Percentiles rank a stretch among this genome's conserved stretches.
Evolutionary conservation across 2,329 filamentous ascomycete species (phyloP).

Genomic region (Fusarium praegraminearum): DNA sequence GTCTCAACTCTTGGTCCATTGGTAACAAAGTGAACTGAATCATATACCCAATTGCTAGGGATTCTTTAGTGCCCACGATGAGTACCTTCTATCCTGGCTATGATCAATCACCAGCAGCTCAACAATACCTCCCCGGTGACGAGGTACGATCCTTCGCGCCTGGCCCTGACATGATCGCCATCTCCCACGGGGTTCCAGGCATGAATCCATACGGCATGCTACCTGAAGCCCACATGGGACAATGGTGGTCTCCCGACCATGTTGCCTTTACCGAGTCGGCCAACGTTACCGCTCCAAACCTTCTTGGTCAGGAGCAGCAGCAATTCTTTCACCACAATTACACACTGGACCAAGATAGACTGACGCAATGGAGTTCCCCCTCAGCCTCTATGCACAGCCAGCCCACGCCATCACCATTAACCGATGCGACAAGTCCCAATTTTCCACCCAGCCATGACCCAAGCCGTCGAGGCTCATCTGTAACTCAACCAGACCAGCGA

Average conservation of each 20-base stretch:
- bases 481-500: neutral
- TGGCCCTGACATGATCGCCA: neutral
- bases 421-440: neutral
- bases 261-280: neutral
- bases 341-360: rapidly evolving
- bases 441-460: neutral
- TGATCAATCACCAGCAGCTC: rapidly evolving
- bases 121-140: neutral
- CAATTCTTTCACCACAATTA: neutral
- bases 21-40: neutral
- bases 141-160: neutral
- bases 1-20: neutral
- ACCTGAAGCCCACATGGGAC: neutral
- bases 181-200: neutral
- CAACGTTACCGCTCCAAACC: rapidly evolving
- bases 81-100: neutral
- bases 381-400: neutral
- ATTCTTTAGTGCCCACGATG: neutral
- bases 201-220: neutral
- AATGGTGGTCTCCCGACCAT: neutral
- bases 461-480: neutral
- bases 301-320: neutral
- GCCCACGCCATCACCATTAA: neutral
- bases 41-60: neutral
- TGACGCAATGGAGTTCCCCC: neutral